Evolutionary conservation across 164 flowering plant species (phyloP), one percentile per base, ranked within the genome.

Genomic region (Santalum album): DNA sequence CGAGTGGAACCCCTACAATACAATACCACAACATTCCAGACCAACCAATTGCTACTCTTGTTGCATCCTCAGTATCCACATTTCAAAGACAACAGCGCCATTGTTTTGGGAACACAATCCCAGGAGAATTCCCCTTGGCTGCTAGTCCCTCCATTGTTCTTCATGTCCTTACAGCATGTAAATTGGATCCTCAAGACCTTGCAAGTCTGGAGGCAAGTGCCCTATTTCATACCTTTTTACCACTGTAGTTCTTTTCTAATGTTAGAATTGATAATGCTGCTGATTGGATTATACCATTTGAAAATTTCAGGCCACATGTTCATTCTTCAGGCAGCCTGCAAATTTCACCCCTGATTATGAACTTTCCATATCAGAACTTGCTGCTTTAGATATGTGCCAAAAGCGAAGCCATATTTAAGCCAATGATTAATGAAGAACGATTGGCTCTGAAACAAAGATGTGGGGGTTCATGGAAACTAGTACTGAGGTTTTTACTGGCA

Each of bases 381-480:
- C 97, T 47, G 95, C 97, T 56, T 74, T 87, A 25, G 97, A 90
- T 60, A 84, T 94, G 96, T 94, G 99, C 72, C 78, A 70, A 36
- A 81, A 84, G 54, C 81, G 97, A n/a, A 54, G 96, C 89, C 43
- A 78, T 87, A 54, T 87, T 94, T 72, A 94, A 79, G 69, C 90
- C 82, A 48, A 82, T 90, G 97, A 71, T 78, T 0, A 46, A 19
- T 3, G 85, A 78, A 51, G 79, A 90, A 58, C 75, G 73, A 7
- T 73, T 66, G 58, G 53, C 52, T 39, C 55, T 90, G 65, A 94
- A 80, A 69, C 72, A 65, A 61, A 72, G 73, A 56, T 87, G 97
- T 58, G 99, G 99, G 52, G 97, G 97, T 17, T 85, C 97, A 25
- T 94, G 99, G 97, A 90, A 94, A 65, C 73, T 90, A 40, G 97